A percentile compares a stretch with the other conserved stretches of the same genome.
Conservation (phyloP, 169 alveolate species). For the Haemoproteus tartakovskyi region DNA sequence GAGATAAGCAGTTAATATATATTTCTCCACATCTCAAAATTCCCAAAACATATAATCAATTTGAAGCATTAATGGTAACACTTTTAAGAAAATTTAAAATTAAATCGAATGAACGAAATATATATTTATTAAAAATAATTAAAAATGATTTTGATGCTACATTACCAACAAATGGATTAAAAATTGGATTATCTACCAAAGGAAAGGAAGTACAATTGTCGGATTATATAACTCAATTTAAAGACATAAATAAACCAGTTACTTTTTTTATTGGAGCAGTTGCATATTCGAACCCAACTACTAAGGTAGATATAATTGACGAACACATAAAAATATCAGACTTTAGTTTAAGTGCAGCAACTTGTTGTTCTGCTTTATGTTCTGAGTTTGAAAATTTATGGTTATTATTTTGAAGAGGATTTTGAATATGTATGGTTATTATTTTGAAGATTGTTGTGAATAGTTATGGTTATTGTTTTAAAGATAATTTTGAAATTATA, state of each 20-base stretch:
- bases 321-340: conserved; percentile 81
- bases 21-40: conserved; percentile 86
- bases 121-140: conserved; percentile 76
- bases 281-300: conserved; percentile 82
- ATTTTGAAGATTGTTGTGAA: no score
- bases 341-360: conserved; percentile 87
- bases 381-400: conserved; percentile 78
- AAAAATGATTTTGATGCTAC: conserved; percentile 79
- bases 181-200: conserved; percentile 81
- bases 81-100: conserved; percentile 80
- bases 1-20: conserved; percentile 81
- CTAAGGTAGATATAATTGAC: conserved; percentile 73
- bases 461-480: no score
- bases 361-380: conserved; percentile 82
- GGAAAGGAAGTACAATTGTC: conserved; percentile 74
- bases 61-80: conserved; percentile 79
- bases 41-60: conserved; percentile 83
- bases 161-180: conserved; percentile 81
- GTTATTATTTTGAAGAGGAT: conserved; percentile 66
- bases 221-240: conserved; percentile 69
- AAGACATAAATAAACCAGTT: conserved; percentile 68
- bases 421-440: no score
- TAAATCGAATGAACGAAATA: conserved; percentile 76
- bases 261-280: conserved; percentile 87
- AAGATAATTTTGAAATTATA: no score